phyloP scores from a whole-genome alignment of 1,284 basidiomycete genomes.

The Meripilus lineatus region DNA sequence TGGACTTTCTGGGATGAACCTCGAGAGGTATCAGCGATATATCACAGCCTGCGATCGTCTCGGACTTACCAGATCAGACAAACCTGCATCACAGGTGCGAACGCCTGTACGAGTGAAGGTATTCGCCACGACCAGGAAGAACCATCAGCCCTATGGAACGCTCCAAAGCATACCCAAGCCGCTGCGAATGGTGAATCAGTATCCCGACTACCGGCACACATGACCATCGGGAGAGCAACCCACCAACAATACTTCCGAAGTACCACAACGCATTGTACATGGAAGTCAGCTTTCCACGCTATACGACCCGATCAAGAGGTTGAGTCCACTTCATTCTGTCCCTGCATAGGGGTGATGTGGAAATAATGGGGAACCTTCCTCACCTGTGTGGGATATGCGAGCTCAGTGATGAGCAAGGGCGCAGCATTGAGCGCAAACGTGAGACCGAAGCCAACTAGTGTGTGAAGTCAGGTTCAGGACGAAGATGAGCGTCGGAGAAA shows the following conservation, averaged over 20 bases:
- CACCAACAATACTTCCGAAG: slow-evolving; percentile 56
- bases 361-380: slow-evolving; percentile 8
- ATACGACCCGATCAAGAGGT: background rate
- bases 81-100: slow-evolving; percentile 61
- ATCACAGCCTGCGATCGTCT: no score
- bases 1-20: slow-evolving; percentile 68
- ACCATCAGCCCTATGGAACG: slow-evolving; percentile 40
- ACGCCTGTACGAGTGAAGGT: slow-evolving; percentile 63
- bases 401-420: slow-evolving; percentile 62
- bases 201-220: background rate
- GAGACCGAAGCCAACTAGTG: slow-evolving; percentile 55
- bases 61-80: slow-evolving; percentile 40
- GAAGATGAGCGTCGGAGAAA: background rate
- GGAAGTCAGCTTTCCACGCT: slow-evolving; percentile 57
- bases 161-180: slow-evolving; percentile 50
- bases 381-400: slow-evolving; percentile 69
- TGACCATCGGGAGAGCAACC: slow-evolving; percentile 13
- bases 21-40: slow-evolving; percentile 22
- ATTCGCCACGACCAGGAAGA: slow-evolving; percentile 63
- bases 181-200: slow-evolving; percentile 21
- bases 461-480: slow-evolving; percentile 9
- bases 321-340: no score
- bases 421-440: slow-evolving; percentile 57
- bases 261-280: slow-evolving; percentile 65
- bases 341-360: no score